Evolutionary conservation across 2,329 filamentous ascomycete species (phyloP), one percentile per base, ranked within the genome.

Genomic region (Fusarium sulawesiense): DNA sequence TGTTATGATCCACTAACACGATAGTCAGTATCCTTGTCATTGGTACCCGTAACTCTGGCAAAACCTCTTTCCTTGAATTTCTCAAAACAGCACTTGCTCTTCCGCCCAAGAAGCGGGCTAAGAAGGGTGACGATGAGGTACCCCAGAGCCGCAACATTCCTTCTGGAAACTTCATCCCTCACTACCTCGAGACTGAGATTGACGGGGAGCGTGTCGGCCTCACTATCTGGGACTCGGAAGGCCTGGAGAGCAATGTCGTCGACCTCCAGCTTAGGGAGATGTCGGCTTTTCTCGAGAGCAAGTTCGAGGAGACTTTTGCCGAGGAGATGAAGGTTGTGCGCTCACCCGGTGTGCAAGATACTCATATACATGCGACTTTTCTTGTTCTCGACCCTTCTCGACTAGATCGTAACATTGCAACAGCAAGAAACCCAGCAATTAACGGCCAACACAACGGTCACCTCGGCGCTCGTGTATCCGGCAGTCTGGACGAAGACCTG

Each of bases 301-400:
- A 98, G 80, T 99, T 99, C 74, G 95, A 99, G 79, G 96, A 99
- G 77, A 98, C 96, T 0, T 97, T 99, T 78, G 89, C 89, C 50
- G 96, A 99, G 82, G 96, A 99, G 84, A 97, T 97, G 87, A 98
- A 98, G 84, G 94, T 99, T 48, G 87, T 98, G 67, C 92, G 96
- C 75, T 94, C 94, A 56, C 95, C 96, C 27, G 95, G 94, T 59
- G 92, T 93, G 70, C 93, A 94, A 78, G 96, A 99, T 83, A 98
- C 95, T 53, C 96, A 99, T 80, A 97, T 99, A 71, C 96, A 99
- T 79, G 97, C 93, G 72, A 94, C 94, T 57, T 97, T 99, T 81
- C 86, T 98, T 59, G 84, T 99, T 58, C 88, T 99, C 57, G 96
- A 99, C 78, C 96, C 96, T 2, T 85, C 89, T 55, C 91, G 93